Evolutionary conservation across 768 basidiomycete genomes (phyloP), one percentile per base, ranked within the genome.

Genomic region (Rhizopogon sp.): DNA sequence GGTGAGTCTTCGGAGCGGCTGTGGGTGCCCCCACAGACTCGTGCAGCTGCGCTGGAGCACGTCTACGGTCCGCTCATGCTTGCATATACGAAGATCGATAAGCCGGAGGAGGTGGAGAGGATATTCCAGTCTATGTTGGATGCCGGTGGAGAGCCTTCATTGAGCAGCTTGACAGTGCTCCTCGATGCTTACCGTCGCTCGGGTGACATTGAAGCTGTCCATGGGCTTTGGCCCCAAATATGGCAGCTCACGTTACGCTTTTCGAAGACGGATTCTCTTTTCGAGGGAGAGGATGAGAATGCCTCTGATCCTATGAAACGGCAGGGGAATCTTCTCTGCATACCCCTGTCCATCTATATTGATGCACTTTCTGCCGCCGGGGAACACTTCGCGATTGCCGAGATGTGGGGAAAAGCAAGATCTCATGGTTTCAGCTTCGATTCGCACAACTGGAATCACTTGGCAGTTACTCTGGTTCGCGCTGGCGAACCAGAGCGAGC

Each of bases 381-480:
- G 2, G 64, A 73, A 39, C 87, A 93, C 60, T 58, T 64, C 7
- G 79, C 84, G 56, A 77, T 95, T 43, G 79, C 84, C 14, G 63
- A 66, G 3, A 74, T 79, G 0, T 98, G 96, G 94, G 72, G 74
- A n/a, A 66, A 73, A 31, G 77, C 90, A 49, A 79, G 80, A 56
- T 59, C 68, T 10, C 69, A 75, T 9, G 90, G 90, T 2, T 88
- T 95, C 61, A 76, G 76, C 11, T 92, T 93, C 66, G 91, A 95
- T 66, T 79, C 88, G 11, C 84, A 88, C 62, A 98, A 97, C 67
- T 98, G 93, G 90, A 97, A 96, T 63, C 84, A 90, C 62, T 77
- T 97, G 28, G 79, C 78, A 25, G 75, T 87, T 9, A 87, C 85
- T 13, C 77, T 95, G 22, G 76, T 93, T 39, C 84, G 89, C 31